Percentiles rank a stretch among this genome's conserved stretches.
phyloP scores from a whole-genome alignment of 352 stramenopile species.

The Phytophthora fragariae region DNA sequence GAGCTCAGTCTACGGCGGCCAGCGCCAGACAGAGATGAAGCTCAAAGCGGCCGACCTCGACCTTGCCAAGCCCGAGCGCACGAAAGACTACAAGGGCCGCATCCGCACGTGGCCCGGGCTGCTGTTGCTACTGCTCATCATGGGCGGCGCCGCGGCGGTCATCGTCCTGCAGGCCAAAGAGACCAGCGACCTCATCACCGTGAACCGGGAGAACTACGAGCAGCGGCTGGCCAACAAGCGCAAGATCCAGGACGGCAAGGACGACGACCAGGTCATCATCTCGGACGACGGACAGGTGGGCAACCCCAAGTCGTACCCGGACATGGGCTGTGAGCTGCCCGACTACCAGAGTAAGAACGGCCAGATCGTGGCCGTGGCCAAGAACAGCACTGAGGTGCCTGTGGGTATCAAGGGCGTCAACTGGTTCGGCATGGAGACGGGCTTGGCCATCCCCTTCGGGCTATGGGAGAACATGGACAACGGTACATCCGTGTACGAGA shows the following conservation, averaged over 20 bases:
- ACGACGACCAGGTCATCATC: constrained; percentile 47
- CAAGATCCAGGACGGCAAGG: constrained; percentile 55
- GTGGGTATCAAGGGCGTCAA: constrained; percentile 73
- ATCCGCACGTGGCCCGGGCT: constrained; percentile 68
- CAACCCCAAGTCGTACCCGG: constrained; percentile 62
- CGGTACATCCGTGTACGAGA: constrained; percentile 68
- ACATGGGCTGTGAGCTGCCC: constrained; percentile 58
- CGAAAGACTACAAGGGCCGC: constrained; percentile 77
- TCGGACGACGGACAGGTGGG: constrained; percentile 59
- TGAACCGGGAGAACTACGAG: constrained; percentile 37
- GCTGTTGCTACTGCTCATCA: constrained; percentile 53
- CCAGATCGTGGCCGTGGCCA: constrained; percentile 49
- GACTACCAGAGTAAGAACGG: constrained; percentile 74
- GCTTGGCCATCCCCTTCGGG: constrained; percentile 61
- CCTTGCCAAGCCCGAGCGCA: constrained; percentile 44
- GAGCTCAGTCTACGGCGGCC: constrained; percentile 20
- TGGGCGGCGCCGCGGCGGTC: constrained; percentile 41
- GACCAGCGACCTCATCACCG: constrained; percentile 34
- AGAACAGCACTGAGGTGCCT: constrained; percentile 65
- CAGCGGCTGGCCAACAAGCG: constrained; percentile 29
- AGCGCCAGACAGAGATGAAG: constrained; percentile 64
- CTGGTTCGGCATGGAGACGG: constrained; percentile 84
- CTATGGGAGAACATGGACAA: constrained; percentile 77
- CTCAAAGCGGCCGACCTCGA: constrained; percentile 58
- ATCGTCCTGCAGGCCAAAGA: constrained; percentile 53